Base-by-base conservation (phyloP, 1,284 basidiomycete species). In the Naganishia liquefaciens region DNA sequence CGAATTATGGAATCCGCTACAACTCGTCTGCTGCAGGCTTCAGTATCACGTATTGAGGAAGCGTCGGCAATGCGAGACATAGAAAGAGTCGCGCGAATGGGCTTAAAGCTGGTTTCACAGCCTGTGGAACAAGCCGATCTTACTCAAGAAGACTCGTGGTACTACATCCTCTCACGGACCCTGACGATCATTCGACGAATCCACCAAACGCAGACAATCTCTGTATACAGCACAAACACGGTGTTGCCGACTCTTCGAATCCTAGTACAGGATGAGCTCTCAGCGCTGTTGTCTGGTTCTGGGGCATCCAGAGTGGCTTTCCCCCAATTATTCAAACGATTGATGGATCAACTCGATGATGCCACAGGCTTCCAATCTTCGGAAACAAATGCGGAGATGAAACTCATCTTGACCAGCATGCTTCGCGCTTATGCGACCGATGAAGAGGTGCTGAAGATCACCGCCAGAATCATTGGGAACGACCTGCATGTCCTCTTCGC, bases 371-470 rank as follows among this genome's bases (percentile, higher is more conserved):
- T 79, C 82, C 9, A 81, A 81, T 49, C 84, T 84, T 51, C 85
- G 85, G n/a, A 73, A 21, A 86, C 88, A 5, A 98, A 98, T 76
- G 87, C 88, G 39, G 93, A 98, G 77, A 95, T 98, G 78, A 85
- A 93, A 50, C 84, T 86, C 4, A 93, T 99, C 65, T 81, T 99
- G 25, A 88, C 88, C 0, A 89, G 91, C 33, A 99, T 99, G 92
- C 81, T 98, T 69, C 91, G 94, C 71, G 90, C 92, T 1, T 98
- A 97, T 80, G 86, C 88, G 25, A 86, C 89, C 5, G 93, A 99
- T 70, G 88, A 88, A 27, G 94, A 98, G 71, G 86, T 95, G 82
- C 82, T 99, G n/a, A 60, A 60, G 27, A 60, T 60, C 27, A 60
- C 57, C 10, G 50, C 30, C 5, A 33, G 46, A 42, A 60, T 60